These are phyloP conservation scores for Elongisporangium anandrum DNA, from an alignment of 352 stramenopile genomes.

Conservation along the genomic window DNA sequence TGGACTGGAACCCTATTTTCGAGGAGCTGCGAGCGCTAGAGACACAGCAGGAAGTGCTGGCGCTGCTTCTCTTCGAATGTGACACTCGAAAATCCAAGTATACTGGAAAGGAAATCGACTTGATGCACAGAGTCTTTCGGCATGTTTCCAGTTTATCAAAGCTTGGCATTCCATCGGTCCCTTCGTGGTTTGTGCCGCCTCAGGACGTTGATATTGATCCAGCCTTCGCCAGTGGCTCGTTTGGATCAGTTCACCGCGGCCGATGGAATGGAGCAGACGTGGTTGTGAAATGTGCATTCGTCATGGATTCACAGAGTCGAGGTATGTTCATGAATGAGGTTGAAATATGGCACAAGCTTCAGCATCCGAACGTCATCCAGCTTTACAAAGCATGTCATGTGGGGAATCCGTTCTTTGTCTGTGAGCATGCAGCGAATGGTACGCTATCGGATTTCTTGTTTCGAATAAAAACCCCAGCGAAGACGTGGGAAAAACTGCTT, in stretches of 20 bases:
- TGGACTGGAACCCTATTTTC: background rate
- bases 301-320: too few species aligned
- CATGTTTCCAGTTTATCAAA: slow-evolving; percentile 3
- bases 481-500: slow-evolving; percentile 5
- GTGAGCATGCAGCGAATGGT: slow-evolving; percentile 6
- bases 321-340: slow-evolving; percentile 7
- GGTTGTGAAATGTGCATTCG: too few species aligned
- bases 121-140: slow-evolving; percentile 1
- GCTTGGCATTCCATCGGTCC: slow-evolving; percentile 2
- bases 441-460: slow-evolving; percentile 3
- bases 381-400: slow-evolving; percentile 9
- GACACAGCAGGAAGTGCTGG: slow-evolving; percentile 8
- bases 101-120: slow-evolving; percentile 1
- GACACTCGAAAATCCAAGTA: slow-evolving; percentile 6
- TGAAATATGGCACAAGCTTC: slow-evolving; percentile 9
- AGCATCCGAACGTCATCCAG: slow-evolving; percentile 9
- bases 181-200: slow-evolving; percentile 15
- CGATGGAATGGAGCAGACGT: too few species aligned
- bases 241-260: too few species aligned
- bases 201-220: slow-evolving; percentile 7
- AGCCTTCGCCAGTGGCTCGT: too few species aligned
- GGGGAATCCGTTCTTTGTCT: slow-evolving; percentile 10
- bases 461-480: background rate
- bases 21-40: slow-evolving; percentile 1
- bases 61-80: slow-evolving; percentile 10